phyloP scores from a whole-genome alignment of 306 rosid genomes.

The Cicer cuneatum region DNA sequence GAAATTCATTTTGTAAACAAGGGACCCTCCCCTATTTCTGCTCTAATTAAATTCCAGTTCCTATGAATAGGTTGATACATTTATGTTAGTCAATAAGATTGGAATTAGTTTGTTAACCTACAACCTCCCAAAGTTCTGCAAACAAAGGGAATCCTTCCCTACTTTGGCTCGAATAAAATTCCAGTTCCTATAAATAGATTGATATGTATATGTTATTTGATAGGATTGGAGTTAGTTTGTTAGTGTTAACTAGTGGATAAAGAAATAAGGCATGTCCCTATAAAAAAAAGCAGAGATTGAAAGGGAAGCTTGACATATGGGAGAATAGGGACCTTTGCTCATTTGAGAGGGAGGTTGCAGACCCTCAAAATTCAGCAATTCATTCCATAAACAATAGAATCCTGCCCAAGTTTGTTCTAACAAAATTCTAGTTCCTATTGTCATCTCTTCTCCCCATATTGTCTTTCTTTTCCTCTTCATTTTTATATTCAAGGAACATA shows the following conservation, averaged over 20 bases:
- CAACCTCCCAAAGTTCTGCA: neutral
- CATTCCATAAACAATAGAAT: neutral
- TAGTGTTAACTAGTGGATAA: neutral
- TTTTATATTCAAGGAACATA: neutral
- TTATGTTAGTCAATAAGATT: neutral
- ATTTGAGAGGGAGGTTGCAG: neutral
- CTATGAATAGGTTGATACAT: neutral
- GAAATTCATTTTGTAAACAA: constrained; percentile 4
- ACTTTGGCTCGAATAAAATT: neutral
- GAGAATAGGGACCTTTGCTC: neutral
- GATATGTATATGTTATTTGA: neutral
- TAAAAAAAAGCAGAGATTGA: neutral
- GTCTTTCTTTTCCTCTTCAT: neutral
- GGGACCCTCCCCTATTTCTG: neutral
- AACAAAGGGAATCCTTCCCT: neutral
- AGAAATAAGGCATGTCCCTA: constrained; percentile 7
- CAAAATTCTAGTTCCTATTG: neutral
- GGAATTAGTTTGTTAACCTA: neutral
- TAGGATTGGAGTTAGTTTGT: neutral
- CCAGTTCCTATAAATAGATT: constrained; percentile 1
- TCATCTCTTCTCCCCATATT: neutral
- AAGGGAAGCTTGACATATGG: neutral
- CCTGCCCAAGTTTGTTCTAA: neutral
- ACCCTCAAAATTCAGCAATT: neutral
- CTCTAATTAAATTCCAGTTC: neutral